Percentiles rank a stretch among this genome's conserved stretches.
phyloP scores from a whole-genome alignment of 257 asterid species.

The Fraxinus americana region DNA sequence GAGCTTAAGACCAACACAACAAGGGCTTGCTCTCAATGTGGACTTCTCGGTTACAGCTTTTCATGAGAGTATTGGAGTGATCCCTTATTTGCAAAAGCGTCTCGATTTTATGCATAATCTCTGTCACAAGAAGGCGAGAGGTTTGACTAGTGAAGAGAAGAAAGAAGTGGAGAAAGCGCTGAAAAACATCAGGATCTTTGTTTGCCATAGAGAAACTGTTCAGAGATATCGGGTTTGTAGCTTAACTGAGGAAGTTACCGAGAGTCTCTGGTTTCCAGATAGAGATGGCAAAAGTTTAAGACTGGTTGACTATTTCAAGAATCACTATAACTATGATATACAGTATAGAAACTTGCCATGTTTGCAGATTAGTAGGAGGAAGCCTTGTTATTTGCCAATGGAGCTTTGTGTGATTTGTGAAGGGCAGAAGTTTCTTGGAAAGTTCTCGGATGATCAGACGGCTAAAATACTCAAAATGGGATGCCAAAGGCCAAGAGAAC shows the following conservation, averaged over 20 bases:
- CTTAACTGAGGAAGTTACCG: slow-evolving; percentile 69
- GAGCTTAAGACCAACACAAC: slow-evolving; percentile 89
- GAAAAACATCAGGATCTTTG: slow-evolving; percentile 82
- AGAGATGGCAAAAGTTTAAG: slow-evolving; percentile 65
- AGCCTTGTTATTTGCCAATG: slow-evolving; percentile 91
- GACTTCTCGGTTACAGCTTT: slow-evolving; percentile 94
- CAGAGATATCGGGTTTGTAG: slow-evolving; percentile 78
- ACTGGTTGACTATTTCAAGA: slow-evolving; percentile 72
- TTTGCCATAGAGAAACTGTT: slow-evolving; percentile 78
- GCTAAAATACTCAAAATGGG: slow-evolving; percentile 82
- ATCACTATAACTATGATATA: slow-evolving; percentile 78
- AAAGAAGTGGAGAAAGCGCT: slow-evolving; percentile 73
- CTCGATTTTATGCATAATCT: slow-evolving; percentile 62
- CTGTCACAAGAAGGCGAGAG: slow-evolving; percentile 38
- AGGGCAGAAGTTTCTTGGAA: slow-evolving; percentile 97
- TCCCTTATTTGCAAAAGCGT: slow-evolving; percentile 72
- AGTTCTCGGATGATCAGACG: slow-evolving; percentile 92
- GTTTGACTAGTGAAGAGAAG: slow-evolving; percentile 58
- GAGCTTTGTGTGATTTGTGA: slow-evolving; percentile 94
- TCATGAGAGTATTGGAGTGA: slow-evolving; percentile 89
- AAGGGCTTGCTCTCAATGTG: slow-evolving; percentile 90
- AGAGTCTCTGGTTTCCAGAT: slow-evolving; percentile 70
- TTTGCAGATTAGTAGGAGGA: slow-evolving; percentile 85
- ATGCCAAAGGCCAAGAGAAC: slow-evolving; percentile 76
- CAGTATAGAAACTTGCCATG: slow-evolving; percentile 78